phyloP scores from a whole-genome alignment of 108 stramenopile genomes.

The Parmales sp. region DNA sequence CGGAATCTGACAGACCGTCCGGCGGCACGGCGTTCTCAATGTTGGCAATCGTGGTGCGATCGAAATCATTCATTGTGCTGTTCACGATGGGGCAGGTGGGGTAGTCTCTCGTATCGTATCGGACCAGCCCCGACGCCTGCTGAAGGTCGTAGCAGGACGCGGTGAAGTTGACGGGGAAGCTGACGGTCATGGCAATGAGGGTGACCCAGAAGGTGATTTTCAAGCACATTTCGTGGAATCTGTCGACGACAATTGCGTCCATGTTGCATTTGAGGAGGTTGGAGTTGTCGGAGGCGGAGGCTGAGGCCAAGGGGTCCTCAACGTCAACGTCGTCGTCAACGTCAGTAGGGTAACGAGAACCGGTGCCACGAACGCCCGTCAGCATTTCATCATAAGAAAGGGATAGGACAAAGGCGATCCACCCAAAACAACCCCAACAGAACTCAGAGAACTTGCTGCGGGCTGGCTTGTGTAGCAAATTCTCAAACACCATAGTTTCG shows the following conservation, averaged over 20 bases:
- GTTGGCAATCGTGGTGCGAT: slow-evolving; percentile 56
- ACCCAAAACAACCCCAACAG: no score
- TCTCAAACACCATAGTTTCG: no score
- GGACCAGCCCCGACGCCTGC: not conserved
- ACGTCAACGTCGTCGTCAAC: no score
- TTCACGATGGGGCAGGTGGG: not conserved
- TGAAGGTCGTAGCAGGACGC: slow-evolving; percentile 26
- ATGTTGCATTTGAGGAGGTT: slow-evolving; percentile 58
- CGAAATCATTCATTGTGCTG: not conserved
- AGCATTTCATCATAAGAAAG: slow-evolving; percentile 57
- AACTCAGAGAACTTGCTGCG: no score
- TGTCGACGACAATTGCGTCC: slow-evolving; percentile 64
- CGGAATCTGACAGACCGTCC: no score
- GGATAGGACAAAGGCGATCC: slow-evolving; percentile 51
- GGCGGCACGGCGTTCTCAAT: no score
- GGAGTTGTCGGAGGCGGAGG: no score
- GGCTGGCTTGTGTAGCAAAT: no score
- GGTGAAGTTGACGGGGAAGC: slow-evolving; percentile 57
- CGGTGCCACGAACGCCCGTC: slow-evolving; percentile 65
- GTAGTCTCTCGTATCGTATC: not conserved
- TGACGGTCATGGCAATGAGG: slow-evolving; percentile 43
- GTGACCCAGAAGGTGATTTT: slow-evolving; percentile 37
- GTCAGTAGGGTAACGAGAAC: slow-evolving; percentile 56
- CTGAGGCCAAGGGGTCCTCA: no score
- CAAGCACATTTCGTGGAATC: slow-evolving; percentile 45